Evolutionary conservation across 306 rosid genomes (phyloP).

Genomic region (Fragaria vesca): DNA sequence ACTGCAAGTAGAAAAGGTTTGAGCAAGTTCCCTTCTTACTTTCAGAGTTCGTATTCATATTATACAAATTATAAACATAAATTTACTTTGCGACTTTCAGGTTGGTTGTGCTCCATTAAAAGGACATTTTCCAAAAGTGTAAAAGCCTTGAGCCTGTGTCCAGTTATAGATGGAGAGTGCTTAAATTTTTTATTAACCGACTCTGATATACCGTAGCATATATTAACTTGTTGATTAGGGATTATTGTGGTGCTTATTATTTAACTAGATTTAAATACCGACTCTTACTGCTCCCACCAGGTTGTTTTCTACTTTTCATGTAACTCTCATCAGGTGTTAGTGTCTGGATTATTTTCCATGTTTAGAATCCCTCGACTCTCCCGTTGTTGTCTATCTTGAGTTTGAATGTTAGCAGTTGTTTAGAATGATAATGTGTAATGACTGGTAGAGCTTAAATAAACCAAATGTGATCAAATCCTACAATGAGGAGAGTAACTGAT

Average conservation of each 20-base stretch:
- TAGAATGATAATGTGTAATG: neutral
- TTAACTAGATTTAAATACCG: neutral
- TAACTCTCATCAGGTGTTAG: neutral
- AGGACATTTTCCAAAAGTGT: neutral
- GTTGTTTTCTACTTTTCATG: neutral
- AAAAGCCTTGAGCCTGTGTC: neutral
- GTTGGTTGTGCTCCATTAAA: neutral
- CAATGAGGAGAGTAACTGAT: too few species aligned
- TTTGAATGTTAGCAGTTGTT: neutral
- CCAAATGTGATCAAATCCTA: too few species aligned
- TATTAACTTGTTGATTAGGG: neutral
- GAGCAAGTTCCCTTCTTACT: neutral
- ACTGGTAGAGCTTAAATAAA: neutral
- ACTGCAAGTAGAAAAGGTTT: conserved; percentile 19
- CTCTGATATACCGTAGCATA: neutral
- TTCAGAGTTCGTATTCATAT: neutral
- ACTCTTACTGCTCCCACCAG: neutral
- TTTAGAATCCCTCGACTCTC: neutral
- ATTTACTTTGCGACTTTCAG: conserved; percentile 6
- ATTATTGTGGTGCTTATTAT: neutral
- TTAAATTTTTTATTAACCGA: neutral
- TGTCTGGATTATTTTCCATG: neutral
- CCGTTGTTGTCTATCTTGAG: neutral
- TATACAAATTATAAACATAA: neutral
- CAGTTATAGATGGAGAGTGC: neutral